Conservation (phyloP, 495 filamentous ascomycete genomes). For the Daldinia concentrica region DNA sequence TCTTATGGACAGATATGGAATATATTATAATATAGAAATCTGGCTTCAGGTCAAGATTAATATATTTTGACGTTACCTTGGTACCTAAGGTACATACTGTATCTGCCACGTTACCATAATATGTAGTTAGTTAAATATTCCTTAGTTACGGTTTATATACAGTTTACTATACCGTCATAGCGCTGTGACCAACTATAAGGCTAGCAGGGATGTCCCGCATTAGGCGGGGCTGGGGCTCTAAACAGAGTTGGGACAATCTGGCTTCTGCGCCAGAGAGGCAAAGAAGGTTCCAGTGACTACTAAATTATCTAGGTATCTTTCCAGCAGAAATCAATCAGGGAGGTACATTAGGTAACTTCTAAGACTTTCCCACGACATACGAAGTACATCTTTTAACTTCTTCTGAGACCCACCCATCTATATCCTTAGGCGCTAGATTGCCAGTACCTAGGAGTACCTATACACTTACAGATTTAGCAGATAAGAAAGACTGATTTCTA, state of each 20-base stretch:
- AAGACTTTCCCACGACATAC: too few relatives aligned
- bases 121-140: too few relatives aligned
- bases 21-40: background rate
- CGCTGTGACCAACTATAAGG: background rate
- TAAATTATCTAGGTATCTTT: background rate
- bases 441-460: background rate
- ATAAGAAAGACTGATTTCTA: background rate
- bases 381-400: background rate
- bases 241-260: slow-evolving; percentile 34
- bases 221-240: slow-evolving; percentile 21
- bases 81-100: background rate
- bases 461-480: background rate
- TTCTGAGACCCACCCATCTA: background rate
- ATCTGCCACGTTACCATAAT: slow-evolving; percentile 3
- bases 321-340: background rate
- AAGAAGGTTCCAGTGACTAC: slow-evolving; percentile 38
- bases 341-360: too few relatives aligned
- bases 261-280: slow-evolving; percentile 19
- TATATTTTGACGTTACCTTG: too few relatives aligned
- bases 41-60: too few relatives aligned
- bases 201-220: slow-evolving; percentile 42
- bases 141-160: too few relatives aligned
- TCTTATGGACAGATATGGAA: background rate
- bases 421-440: background rate
- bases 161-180: too few relatives aligned